These are phyloP conservation scores for Ogataea paraovalis DNA, from an alignment of 805 yeast genomes.

Conservation along the genomic window DNA sequence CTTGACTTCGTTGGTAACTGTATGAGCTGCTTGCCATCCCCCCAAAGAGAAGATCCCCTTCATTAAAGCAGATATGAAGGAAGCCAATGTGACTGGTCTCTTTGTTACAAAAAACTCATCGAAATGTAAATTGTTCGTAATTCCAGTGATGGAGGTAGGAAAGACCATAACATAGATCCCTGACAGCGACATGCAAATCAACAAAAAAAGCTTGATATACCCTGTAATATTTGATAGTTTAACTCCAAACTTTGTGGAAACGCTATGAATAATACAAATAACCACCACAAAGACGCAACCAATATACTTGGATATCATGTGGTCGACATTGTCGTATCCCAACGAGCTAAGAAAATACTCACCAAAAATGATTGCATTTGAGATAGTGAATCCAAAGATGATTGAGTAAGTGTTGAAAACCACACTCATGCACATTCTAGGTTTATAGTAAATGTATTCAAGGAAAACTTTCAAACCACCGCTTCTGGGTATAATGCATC, in stretches of 20 bases:
- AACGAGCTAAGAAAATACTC: conserved; percentile 45
- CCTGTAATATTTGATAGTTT: conserved; percentile 61
- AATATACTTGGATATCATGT: conserved; percentile 36
- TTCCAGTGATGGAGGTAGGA: conserved; percentile 43
- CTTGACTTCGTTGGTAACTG: conserved; percentile 50
- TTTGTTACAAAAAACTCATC: conserved; percentile 27
- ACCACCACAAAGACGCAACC: conserved; percentile 38
- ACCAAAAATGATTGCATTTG: conserved; percentile 52
- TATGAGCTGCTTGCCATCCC: conserved; percentile 56
- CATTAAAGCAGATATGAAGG: conserved; percentile 46
- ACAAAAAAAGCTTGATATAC: conserved; percentile 50
- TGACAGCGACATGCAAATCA: conserved; percentile 50
- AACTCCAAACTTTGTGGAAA: conserved; percentile 58
- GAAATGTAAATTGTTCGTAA: conserved; percentile 39
- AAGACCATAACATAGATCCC: conserved; percentile 54
- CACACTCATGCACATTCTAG: conserved; percentile 49
- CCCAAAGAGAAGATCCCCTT: conserved; percentile 48
- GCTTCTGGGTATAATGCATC: conserved; percentile 64
- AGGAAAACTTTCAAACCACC: conserved; percentile 76
- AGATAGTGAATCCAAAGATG: conserved; percentile 47
- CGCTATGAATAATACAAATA: conserved; percentile 46
- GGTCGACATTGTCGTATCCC: conserved; percentile 37
- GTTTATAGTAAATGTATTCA: conserved; percentile 62
- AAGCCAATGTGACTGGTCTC: conserved; percentile 34
- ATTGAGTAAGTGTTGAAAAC: conserved; percentile 44